Evolutionary conservation across 2,329 filamentous ascomycete genomes (phyloP).

Genomic region (Aureobasidium musti): DNA sequence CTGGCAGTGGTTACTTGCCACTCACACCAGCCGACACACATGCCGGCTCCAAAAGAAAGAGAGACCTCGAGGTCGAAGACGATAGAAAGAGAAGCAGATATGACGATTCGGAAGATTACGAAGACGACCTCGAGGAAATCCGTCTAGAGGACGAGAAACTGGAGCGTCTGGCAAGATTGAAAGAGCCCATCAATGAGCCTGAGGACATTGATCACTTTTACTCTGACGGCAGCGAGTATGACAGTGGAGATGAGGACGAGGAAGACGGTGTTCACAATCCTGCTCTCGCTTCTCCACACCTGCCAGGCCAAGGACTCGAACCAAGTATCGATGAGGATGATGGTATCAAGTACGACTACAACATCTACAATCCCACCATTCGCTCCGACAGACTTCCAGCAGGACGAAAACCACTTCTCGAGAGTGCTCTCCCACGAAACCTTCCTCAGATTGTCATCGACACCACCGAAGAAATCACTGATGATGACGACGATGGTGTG

Average conservation of each 20-base stretch:
- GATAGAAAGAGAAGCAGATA: slow-evolving; percentile 8
- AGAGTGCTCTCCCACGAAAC: background rate
- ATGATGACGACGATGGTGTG: slow-evolving; percentile 8
- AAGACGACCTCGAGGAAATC: background rate
- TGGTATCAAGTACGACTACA: slow-evolving; percentile 3
- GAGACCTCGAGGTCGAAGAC: background rate
- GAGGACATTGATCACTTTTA: background rate
- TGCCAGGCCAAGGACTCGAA: background rate
- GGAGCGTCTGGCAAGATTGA: background rate
- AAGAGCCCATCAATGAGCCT: background rate
- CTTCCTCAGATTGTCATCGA: background rate
- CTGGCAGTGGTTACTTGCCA: background rate
- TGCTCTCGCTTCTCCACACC: background rate
- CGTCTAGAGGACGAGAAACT: background rate
- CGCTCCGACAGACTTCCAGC: background rate
- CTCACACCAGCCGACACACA: slow-evolving; percentile 12
- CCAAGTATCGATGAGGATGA: background rate
- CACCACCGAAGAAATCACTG: background rate
- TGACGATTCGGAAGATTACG: background rate
- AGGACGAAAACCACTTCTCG: background rate
- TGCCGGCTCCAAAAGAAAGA: background rate
- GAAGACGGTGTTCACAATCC: background rate
- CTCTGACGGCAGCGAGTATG: slow-evolving; percentile 2
- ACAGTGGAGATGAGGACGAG: slow-evolving; percentile 11
- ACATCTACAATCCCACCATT: background rate